Percentiles rank a stretch among this genome's conserved stretches.
These are phyloP conservation scores for Bipolaris gigantea DNA, from an alignment of 2,329 filamentous ascomycete genomes.

Conservation along the genomic window DNA sequence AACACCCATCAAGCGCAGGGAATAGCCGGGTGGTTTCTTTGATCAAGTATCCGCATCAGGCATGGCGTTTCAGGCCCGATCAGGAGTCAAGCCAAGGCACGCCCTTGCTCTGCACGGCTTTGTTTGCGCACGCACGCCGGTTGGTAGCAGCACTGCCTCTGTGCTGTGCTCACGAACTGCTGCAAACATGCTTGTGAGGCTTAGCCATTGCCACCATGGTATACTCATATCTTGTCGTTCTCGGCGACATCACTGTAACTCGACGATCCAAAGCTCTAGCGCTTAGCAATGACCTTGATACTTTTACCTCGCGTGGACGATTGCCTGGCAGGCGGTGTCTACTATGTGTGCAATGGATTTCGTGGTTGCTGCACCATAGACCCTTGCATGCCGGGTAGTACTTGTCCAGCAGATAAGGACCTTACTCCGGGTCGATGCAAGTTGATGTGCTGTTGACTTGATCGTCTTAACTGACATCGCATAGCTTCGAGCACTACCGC, in stretches of 20 bases:
- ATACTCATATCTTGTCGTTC: background rate
- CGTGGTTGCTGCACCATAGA: conserved; percentile 32
- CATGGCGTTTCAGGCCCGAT: conserved; percentile 8
- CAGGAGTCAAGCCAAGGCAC: conserved; percentile 3
- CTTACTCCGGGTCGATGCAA: conserved; percentile 22
- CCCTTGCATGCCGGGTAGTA: conserved; percentile 21
- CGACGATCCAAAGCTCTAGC: background rate
- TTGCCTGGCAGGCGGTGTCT: conserved; percentile 23
- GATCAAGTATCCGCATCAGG: conserved; percentile 2
- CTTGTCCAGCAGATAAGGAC: conserved; percentile 27
- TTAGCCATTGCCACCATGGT: background rate
- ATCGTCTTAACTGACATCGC: background rate
- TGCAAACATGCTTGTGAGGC: conserved; percentile 4
- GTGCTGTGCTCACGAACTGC: background rate
- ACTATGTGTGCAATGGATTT: conserved; percentile 28
- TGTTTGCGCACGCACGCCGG: conserved; percentile 18
- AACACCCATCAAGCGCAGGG: background rate
- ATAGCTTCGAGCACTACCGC: background rate
- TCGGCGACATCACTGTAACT: background rate
- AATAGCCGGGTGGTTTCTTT: conserved; percentile 2
- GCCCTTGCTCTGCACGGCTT: conserved; percentile 16
- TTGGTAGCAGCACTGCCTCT: background rate
- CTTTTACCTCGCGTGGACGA: conserved; percentile 8
- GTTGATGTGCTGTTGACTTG: conserved; percentile 4
- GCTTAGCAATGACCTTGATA: conserved; percentile 15